Base-by-base conservation (phyloP, 1,284 basidiomycete species). In the Fistulinella cinereoalba region DNA sequence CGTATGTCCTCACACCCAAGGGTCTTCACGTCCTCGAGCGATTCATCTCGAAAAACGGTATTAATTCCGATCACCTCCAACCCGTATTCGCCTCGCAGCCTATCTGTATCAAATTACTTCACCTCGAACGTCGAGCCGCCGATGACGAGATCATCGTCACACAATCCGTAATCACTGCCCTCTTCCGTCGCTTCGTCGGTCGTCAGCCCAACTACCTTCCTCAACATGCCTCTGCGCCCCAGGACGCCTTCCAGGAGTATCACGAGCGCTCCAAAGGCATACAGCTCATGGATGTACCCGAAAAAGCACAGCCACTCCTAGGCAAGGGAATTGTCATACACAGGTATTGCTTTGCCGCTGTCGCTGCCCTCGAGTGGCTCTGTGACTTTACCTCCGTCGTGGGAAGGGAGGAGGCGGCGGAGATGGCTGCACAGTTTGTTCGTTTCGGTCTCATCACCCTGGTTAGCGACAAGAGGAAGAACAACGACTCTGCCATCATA, bases 131-230 rank as follows among this genome's bases (percentile, higher is more conserved):
- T 45, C 82, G 94, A 41, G 81, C 86, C 4, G 76, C 82, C 34
- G 97, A 99, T 69, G 97, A 99, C 72, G 97, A 99, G 73, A 92
- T 99, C 61, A 94, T 97, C 61, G 88, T 98, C 56, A 93, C 93
- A 13, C 87, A 92, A 56, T 84, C 85, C 27, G 93, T 98, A 52
- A 87, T 99, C 67, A 93, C 93, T 31, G 89, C 95, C 55, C 81
- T 99, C 52, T 99, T 97, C 76, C 85, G 92, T 49, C 88, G 96
- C 25, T 97, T 99, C 63, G 84, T 90, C 32, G 96, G 97, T 37
- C 83, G 88, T 27, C 72, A 79, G 50, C 83, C 94, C 50, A 97
- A 97, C 67, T 85, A 91, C 56, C 73, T 75, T 21, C 64, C 78
- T 28, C 72, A 73, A 34, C 60, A 71, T 24, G 67, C 71, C 37